phyloP scores from a whole-genome alignment of 257 asterid species.

The Primulina huaijiensis region DNA sequence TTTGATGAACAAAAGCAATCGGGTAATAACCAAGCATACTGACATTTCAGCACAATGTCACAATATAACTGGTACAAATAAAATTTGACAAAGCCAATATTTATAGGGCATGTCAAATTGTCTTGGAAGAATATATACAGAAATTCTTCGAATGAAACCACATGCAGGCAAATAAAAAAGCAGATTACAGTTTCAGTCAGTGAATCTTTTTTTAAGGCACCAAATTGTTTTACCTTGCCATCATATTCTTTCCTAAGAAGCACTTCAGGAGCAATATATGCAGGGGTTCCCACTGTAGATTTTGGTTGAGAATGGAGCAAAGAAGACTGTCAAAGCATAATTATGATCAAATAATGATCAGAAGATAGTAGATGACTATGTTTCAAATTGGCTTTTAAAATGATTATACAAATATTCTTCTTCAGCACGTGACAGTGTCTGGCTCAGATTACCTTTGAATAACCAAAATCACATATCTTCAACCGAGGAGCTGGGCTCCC shows the following conservation, averaged over 20 bases:
- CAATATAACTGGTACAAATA: not conserved
- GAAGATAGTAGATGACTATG: constrained; percentile 5
- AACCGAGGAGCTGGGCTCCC: constrained; percentile 91
- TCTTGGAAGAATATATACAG: constrained; percentile 4
- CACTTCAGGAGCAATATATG: constrained; percentile 91
- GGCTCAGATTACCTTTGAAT: constrained; percentile 65
- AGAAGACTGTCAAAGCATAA: constrained; percentile 56
- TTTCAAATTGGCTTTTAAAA: not conserved
- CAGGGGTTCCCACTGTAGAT: constrained; percentile 94
- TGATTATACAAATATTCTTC: constrained; percentile 3
- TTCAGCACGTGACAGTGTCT: not conserved
- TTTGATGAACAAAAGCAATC: not conserved
- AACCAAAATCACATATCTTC: constrained; percentile 92
- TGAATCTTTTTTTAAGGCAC: not conserved
- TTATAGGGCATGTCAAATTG: not conserved
- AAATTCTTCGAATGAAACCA: constrained; percentile 3
- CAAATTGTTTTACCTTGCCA: constrained; percentile 60
- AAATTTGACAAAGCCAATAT: not conserved
- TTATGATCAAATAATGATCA: constrained; percentile 19
- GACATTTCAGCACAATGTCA: constrained; percentile 1
- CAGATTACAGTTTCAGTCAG: not conserved
- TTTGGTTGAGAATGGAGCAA: constrained; percentile 89
- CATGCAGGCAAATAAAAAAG: not conserved
- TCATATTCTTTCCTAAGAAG: constrained; percentile 71
- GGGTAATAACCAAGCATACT: not conserved